A percentile compares a stretch with the other conserved stretches of the same genome.
Evolutionary conservation across 306 rosid genomes (phyloP).

Genomic region (Vigna trinervia): DNA sequence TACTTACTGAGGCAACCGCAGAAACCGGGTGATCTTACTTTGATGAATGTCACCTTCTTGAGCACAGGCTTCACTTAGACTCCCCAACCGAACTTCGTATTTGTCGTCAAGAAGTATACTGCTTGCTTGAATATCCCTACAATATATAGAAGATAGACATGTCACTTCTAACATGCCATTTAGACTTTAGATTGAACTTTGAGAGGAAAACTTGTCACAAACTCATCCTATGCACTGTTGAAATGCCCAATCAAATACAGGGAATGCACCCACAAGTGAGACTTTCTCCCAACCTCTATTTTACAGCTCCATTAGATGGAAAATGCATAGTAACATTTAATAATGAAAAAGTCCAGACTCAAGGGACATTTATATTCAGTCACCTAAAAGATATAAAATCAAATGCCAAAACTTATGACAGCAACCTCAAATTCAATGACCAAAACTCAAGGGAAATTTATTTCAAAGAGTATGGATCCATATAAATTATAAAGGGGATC

Average conservation of each 20-base stretch:
- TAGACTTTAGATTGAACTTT: conserved; percentile 13
- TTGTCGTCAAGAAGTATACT: conserved; percentile 95
- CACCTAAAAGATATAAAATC: conserved; percentile 28
- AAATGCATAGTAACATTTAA: background rate
- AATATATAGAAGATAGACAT: conserved; percentile 42
- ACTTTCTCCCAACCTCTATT: conserved; percentile 27
- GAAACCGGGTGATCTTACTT: conserved; percentile 76
- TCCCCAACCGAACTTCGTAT: conserved; percentile 94
- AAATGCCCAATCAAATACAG: conserved; percentile 23
- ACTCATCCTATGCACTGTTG: conserved; percentile 17
- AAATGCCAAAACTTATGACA: conserved; percentile 14
- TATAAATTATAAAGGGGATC: conserved; percentile 6
- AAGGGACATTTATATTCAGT: background rate
- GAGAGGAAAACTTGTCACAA: background rate
- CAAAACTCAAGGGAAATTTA: background rate
- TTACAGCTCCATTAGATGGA: conserved; percentile 16
- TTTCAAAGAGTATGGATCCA: conserved; percentile 3
- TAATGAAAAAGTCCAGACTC: conserved; percentile 26
- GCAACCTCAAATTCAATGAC: conserved; percentile 11
- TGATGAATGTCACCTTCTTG: conserved; percentile 94
- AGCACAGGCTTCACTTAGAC: conserved; percentile 74
- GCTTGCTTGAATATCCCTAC: conserved; percentile 94
- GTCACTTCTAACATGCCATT: conserved; percentile 44
- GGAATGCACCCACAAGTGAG: conserved; percentile 11
- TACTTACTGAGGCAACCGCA: conserved; percentile 62